phyloP scores from a whole-genome alignment of 2,329 filamentous ascomycete genomes.

The Diplodia scrobiculata region DNA sequence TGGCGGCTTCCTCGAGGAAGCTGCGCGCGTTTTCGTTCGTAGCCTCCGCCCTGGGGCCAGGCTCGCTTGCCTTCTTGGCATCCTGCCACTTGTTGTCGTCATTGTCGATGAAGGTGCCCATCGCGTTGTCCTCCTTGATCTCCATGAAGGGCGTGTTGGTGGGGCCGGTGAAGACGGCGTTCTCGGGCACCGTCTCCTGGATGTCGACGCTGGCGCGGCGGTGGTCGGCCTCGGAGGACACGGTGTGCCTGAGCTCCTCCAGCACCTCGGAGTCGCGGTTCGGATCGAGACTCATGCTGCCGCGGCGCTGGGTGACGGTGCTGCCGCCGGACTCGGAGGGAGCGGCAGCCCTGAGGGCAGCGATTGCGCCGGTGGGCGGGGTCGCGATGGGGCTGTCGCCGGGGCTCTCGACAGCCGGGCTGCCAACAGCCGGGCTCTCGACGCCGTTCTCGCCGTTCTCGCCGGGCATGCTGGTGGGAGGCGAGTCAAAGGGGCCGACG shows the following conservation, averaged over 20 bases:
- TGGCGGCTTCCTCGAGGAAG: constrained; percentile 21
- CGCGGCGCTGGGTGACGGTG: constrained; percentile 40
- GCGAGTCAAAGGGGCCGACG: constrained; percentile 41
- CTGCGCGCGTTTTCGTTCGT: constrained; percentile 29
- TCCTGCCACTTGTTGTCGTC: constrained; percentile 39
- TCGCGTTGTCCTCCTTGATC: constrained; percentile 34
- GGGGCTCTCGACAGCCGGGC: constrained; percentile 26
- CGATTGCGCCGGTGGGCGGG: constrained; percentile 7
- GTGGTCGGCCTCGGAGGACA: constrained; percentile 47
- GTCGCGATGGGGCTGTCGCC: constrained; percentile 16
- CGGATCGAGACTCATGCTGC: constrained; percentile 49
- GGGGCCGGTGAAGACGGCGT: constrained; percentile 46
- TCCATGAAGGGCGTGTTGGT: constrained; percentile 42
- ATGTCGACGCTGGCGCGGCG: constrained; percentile 43
- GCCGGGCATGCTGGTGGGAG: constrained; percentile 33
- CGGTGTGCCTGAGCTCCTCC: constrained; percentile 45
- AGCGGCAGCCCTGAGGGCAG: not conserved
- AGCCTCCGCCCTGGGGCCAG: constrained; percentile 32
- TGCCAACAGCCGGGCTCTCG: constrained; percentile 35
- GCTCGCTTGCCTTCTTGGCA: constrained; percentile 45
- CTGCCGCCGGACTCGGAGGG: constrained; percentile 4
- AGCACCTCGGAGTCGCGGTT: constrained; percentile 40
- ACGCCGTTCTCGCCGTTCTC: constrained; percentile 30
- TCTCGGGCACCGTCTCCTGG: constrained; percentile 47
- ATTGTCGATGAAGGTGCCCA: constrained; percentile 31